Conservation (phyloP, 2,329 filamentous ascomycete species). For the Venturia pyrina region DNA sequence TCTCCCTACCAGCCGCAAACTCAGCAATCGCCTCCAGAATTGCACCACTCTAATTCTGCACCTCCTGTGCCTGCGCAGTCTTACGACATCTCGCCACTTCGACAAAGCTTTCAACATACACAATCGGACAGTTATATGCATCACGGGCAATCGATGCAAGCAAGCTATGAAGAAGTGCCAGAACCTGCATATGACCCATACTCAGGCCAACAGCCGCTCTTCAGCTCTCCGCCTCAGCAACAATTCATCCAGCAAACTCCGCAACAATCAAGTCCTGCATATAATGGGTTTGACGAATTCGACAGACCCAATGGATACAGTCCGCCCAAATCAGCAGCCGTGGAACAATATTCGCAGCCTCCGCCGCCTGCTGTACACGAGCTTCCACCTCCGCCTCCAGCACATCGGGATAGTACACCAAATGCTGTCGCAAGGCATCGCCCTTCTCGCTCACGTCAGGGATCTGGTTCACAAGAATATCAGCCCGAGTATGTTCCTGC, state of each 20-base stretch:
- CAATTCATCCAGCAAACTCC: slow-evolving; percentile 2
- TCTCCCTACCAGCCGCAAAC: neutral
- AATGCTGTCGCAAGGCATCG: slow-evolving; percentile 16
- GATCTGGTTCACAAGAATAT: slow-evolving; percentile 17
- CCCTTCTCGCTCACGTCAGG: slow-evolving; percentile 11
- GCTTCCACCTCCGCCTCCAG: slow-evolving; percentile 27
- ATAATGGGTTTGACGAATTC: neutral
- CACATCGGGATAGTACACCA: slow-evolving; percentile 26
- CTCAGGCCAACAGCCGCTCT: neutral
- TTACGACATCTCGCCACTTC: neutral
- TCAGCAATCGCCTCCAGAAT: neutral
- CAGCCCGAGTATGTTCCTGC: slow-evolving; percentile 22
- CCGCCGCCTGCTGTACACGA: neutral
- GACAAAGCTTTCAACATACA: slow-evolving; percentile 8
- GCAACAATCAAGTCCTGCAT: neutral
- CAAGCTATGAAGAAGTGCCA: neutral
- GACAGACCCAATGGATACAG: slow-evolving; percentile 2
- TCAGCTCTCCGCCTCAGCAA: neutral
- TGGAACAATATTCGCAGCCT: slow-evolving; percentile 2
- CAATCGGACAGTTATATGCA: slow-evolving; percentile 9
- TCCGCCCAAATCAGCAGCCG: neutral
- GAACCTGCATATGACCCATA: neutral
- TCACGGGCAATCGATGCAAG: slow-evolving; percentile 2
- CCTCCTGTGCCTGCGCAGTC: neutral
- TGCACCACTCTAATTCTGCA: slow-evolving; percentile 10